Evolutionary conservation across 1,284 basidiomycete species (phyloP).

Genomic region (Agaricales sp.): DNA sequence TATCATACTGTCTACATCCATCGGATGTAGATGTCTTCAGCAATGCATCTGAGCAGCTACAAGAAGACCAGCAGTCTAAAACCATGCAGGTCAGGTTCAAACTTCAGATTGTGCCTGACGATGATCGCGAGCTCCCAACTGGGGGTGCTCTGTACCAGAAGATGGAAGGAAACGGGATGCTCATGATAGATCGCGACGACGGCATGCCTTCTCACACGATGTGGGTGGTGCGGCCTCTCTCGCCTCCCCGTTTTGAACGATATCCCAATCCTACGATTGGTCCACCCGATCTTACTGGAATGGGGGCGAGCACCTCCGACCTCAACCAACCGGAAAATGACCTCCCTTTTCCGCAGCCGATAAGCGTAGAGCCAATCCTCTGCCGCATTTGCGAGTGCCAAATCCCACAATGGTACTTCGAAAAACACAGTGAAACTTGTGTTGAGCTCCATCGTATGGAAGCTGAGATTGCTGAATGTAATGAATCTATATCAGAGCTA

Average conservation of each 20-base stretch:
- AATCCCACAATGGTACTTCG: constrained; percentile 98
- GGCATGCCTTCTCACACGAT: constrained; percentile 90
- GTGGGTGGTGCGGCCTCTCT: constrained; percentile 95
- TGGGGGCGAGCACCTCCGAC: constrained; percentile 36
- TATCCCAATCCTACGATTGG: constrained; percentile 10
- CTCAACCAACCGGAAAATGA: constrained; percentile 18
- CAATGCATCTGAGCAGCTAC: constrained; percentile 78
- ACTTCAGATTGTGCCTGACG: constrained; percentile 60
- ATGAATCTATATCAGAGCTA: constrained; percentile 87
- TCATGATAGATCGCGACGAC: constrained; percentile 88
- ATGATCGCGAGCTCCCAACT: constrained; percentile 39
- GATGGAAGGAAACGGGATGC: constrained; percentile 98
- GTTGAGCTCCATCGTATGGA: constrained; percentile 94
- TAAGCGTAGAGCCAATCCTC: constrained; percentile 81
- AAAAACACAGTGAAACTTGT: constrained; percentile 99
- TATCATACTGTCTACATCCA: constrained; percentile 77
- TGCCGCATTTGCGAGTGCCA: constrained; percentile 98
- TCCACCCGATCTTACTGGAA: constrained; percentile 19
- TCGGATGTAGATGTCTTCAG: constrained; percentile 83
- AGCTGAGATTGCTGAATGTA: constrained; percentile 89
- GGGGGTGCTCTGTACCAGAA: constrained; percentile 60
- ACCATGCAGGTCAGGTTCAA: constrained; percentile 91
- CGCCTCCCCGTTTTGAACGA: constrained; percentile 45
- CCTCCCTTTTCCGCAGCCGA: constrained; percentile 65
- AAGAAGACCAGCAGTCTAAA: constrained; percentile 73